Evolutionary conservation across 2,329 filamentous ascomycete species (phyloP).

Genomic region (Phoma sp.): DNA sequence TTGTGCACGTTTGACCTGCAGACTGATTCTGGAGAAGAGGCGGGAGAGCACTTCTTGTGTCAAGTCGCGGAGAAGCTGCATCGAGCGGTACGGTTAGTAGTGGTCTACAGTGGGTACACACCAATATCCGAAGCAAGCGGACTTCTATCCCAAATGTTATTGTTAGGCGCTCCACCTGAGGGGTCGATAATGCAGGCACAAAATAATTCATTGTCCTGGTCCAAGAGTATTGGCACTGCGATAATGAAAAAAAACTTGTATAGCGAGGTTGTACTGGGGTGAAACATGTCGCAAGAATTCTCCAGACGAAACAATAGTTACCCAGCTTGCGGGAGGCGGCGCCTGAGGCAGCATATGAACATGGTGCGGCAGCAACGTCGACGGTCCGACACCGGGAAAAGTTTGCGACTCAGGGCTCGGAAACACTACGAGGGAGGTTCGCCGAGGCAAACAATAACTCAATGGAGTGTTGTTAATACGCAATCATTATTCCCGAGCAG

Average conservation of each 20-base stretch:
- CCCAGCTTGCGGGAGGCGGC: constrained; percentile 10
- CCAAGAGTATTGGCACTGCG: constrained; percentile 7
- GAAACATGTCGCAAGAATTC: constrained; percentile 9
- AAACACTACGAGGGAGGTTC: not conserved
- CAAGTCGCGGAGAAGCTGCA: constrained; percentile 19
- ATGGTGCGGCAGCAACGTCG: constrained; percentile 19
- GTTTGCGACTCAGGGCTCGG: constrained; percentile 8
- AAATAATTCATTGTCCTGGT: constrained; percentile 9
- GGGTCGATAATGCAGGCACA: constrained; percentile 20
- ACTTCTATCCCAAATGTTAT: constrained; percentile 7
- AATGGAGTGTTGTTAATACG: constrained; percentile 5
- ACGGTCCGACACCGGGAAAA: constrained; percentile 20
- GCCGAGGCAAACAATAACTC: constrained; percentile 10
- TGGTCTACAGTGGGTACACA: constrained; percentile 20
- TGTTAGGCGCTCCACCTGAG: constrained; percentile 20
- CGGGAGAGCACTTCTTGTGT: constrained; percentile 12
- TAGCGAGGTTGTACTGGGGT: constrained; percentile 1
- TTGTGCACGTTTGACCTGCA: constrained; percentile 8
- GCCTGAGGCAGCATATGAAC: constrained; percentile 17
- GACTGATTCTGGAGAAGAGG: constrained; percentile 16
- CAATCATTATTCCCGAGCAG: constrained; percentile 18
- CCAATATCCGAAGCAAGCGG: constrained; percentile 21
- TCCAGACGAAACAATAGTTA: constrained; percentile 14
- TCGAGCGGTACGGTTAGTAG: constrained; percentile 16
- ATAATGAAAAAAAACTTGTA: not conserved